Evolutionary conservation across 768 basidiomycete genomes (phyloP), one percentile per base, ranked within the genome.

Genomic region (Lactarius hengduanensis): DNA sequence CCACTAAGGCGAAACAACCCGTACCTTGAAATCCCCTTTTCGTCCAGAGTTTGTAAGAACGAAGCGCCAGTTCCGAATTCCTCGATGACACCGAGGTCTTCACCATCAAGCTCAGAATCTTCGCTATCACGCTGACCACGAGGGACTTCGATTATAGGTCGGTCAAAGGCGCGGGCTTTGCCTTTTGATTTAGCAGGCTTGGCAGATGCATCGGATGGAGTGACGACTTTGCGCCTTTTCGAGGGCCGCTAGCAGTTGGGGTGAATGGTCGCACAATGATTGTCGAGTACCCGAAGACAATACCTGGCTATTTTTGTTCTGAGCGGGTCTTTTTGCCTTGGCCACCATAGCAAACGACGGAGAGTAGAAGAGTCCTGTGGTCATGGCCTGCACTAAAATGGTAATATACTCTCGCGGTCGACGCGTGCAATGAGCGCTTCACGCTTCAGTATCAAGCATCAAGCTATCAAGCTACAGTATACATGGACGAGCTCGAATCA

Each of bases 11-110:
- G 20, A 61, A 43, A 26, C 28, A 13, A 7, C 11, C 77, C 84
- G 66, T 72, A 92, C 96, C 89, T 83, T 68, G 91, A 81, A 64
- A 98, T 90, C n/a, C 86, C 90, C 71, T 85, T 86, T 67, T 83
- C 81, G 76, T 98, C 94, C 62, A 97, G 77, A 26, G 77, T 79
- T 38, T 82, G 77, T 67, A 98, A 77, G 77, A 98, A 98, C 38
- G 81, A 78, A 40, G 82, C 81, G 2, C 85, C 82, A 28, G 79
- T 79, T 26, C 89, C 84, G 71, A 87, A 91, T 70, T 87, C 84
- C 62, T 84, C 78, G 30, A 93, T 76, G 58, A 90, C 75, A n/a
- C 83, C 84, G 40, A 87, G 77, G 67, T 90, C 91, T 66, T 88
- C 84, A 41, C 90, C 89, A n/a, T 86, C 88, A 20, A 91, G 75